Percentiles rank a stretch among this genome's conserved stretches.
Evolutionary conservation across 73 alveolate species (phyloP).

Genomic region (Blepharisma japonicum): DNA sequence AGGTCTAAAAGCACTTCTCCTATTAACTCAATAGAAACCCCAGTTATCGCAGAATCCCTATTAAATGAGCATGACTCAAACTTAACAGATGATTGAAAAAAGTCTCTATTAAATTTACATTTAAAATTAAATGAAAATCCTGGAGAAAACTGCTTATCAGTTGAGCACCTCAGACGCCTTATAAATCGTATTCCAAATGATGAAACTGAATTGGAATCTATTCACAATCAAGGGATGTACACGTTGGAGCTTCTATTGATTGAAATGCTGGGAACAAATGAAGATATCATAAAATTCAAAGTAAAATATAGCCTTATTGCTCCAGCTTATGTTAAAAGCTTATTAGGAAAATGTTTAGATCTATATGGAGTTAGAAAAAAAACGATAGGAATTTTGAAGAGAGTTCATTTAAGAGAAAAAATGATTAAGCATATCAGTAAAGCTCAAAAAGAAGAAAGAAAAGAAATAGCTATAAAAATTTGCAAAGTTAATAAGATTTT

Average conservation of each 20-base stretch:
- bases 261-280: neutral
- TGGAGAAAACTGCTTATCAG: neutral
- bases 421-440: neutral
- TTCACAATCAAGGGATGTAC: neutral
- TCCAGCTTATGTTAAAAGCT: neutral
- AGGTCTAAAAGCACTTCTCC: neutral
- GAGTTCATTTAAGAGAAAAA: neutral
- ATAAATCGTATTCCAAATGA: neutral
- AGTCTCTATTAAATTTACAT: neutral
- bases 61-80: neutral
- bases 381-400: neutral
- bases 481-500: neutral
- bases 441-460: neutral
- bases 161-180: neutral
- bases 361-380: neutral
- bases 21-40: neutral
- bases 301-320: neutral
- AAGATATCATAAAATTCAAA: neutral
- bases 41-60: neutral
- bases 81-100: neutral
- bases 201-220: neutral
- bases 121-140: neutral
- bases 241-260: neutral
- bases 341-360: neutral
- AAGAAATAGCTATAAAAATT: neutral